Conservation (phyloP, 768 basidiomycete species). For the Suillus cothurnatus region DNA sequence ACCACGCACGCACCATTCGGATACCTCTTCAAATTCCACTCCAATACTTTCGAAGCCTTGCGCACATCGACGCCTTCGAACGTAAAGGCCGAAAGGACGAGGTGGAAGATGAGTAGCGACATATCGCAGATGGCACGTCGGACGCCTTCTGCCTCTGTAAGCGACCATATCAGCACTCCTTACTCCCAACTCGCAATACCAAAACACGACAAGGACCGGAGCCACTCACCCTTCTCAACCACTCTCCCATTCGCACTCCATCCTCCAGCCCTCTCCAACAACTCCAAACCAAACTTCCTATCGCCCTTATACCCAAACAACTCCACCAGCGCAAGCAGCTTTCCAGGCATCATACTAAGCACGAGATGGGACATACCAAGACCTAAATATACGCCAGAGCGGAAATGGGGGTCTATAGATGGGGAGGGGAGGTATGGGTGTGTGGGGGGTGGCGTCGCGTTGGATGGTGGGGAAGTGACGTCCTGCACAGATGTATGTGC, state of each 20-base stretch:
- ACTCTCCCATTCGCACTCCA: conserved; percentile 54
- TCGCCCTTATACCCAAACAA: conserved; percentile 92
- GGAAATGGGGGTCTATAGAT: conserved; percentile 82
- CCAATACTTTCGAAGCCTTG: conserved; percentile 73
- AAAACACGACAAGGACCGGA: neutral
- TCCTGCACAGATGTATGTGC: too few species aligned
- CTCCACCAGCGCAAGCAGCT: conserved; percentile 79
- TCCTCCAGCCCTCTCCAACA: conserved; percentile 66
- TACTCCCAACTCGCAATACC: neutral
- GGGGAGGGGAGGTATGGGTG: conserved; percentile 50
- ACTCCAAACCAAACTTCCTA: conserved; percentile 61
- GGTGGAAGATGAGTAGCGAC: conserved; percentile 86
- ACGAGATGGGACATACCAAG: conserved; percentile 85
- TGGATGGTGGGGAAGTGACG: neutral
- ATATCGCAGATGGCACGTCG: conserved; percentile 84
- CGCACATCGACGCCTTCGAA: conserved; percentile 76
- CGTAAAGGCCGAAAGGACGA: conserved; percentile 79
- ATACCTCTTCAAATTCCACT: conserved; percentile 83
- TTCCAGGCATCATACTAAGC: conserved; percentile 81
- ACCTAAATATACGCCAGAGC: conserved; percentile 90
- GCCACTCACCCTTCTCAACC: conserved; percentile 46
- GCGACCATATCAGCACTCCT: neutral
- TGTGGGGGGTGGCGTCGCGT: neutral
- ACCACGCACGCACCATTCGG: conserved; percentile 54
- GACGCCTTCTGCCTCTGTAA: conserved; percentile 70